Conservation (phyloP, 192 early-diverging fungal genomes). For the Radiomyces spectabilis region DNA sequence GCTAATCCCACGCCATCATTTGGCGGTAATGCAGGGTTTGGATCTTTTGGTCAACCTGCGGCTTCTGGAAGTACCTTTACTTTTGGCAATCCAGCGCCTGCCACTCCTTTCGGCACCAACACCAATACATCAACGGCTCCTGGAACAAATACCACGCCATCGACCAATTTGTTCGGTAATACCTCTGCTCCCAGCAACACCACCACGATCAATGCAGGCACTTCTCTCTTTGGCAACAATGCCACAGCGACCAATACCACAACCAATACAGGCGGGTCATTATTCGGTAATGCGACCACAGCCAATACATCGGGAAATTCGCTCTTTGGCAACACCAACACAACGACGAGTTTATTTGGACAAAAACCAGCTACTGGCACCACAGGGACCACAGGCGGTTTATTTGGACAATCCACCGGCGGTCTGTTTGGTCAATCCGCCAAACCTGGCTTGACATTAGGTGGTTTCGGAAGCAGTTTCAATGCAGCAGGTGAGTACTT, state of each 20-base stretch:
- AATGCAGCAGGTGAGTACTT: too few species aligned
- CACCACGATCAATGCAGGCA: neutral
- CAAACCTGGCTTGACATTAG: too few species aligned
- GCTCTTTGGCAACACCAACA: conserved; percentile 2
- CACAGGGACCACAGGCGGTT: neutral
- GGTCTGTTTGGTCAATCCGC: too few species aligned
- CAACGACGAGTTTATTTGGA: neutral
- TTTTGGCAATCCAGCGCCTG: too few species aligned
- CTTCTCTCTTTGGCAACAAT: neutral
- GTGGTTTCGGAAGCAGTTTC: too few species aligned
- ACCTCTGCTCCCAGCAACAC: neutral
- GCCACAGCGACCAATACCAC: neutral
- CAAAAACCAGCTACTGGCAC: neutral
- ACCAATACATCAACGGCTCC: neutral
- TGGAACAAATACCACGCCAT: conserved; percentile 2
- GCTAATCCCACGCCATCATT: too few species aligned
- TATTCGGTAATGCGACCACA: neutral
- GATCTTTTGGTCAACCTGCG: too few species aligned
- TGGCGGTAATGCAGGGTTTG: too few species aligned
- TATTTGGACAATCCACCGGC: too few species aligned
- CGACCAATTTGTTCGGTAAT: conserved; percentile 6
- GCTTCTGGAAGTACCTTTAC: too few species aligned
- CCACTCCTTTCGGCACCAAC: neutral
- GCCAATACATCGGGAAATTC: neutral
- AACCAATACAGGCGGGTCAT: neutral